phyloP scores from a whole-genome alignment of 805 yeast species.

The Nakazawaea holstii region DNA sequence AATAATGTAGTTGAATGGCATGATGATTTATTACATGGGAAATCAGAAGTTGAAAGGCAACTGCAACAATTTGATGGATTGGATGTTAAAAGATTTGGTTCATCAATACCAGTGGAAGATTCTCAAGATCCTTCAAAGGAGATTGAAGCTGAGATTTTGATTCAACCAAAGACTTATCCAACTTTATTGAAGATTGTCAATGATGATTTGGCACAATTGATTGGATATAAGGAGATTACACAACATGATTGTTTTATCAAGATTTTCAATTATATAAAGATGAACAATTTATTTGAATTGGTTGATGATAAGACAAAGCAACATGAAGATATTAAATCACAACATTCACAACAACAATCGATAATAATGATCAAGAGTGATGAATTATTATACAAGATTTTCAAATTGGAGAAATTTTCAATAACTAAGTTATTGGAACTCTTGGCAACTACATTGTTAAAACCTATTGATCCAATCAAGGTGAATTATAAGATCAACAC shows the following conservation, averaged over 20 bases:
- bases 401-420: conserved; percentile 48
- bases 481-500: conserved; percentile 74
- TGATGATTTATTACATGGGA: conserved; percentile 40
- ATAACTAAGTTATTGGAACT: conserved; percentile 71
- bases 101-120: conserved; percentile 24
- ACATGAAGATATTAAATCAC: conserved; percentile 11
- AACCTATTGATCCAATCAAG: conserved; percentile 76
- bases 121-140: conserved; percentile 33
- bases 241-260: conserved; percentile 69
- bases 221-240: conserved; percentile 75
- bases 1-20: conserved; percentile 82
- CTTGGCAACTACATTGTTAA: conserved; percentile 58
- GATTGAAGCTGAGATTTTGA: conserved; percentile 63
- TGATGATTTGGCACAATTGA: conserved; percentile 54
- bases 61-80: conserved; percentile 73
- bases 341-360: conserved; percentile 15
- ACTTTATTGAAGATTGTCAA: conserved; percentile 59
- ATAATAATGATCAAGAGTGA: conserved; percentile 32
- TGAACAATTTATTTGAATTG: conserved; percentile 29
- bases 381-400: conserved; percentile 38
- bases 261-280: conserved; percentile 29
- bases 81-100: conserved; percentile 79
- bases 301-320: conserved; percentile 18
- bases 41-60: conserved; percentile 24
- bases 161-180: conserved; percentile 78